A percentile compares a stretch with the other conserved stretches of the same genome.
Evolutionary conservation across 2,329 filamentous ascomycete genomes (phyloP).

Genomic region (Colletotrichum cereale): DNA sequence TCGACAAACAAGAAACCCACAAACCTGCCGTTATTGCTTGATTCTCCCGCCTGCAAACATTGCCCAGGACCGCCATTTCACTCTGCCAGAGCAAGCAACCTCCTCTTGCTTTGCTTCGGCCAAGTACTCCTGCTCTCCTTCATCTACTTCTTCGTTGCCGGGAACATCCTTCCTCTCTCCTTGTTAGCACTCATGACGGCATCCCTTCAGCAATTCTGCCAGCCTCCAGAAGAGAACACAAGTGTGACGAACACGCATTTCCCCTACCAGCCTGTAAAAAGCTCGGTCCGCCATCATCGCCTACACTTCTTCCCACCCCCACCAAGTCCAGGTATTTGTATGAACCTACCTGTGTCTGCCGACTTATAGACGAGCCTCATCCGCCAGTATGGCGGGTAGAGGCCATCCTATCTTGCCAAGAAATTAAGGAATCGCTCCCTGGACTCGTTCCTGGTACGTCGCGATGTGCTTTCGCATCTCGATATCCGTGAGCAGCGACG

Average conservation of each 20-base stretch:
- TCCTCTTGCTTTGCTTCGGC: background rate
- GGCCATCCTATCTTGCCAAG: constrained; percentile 44
- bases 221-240: constrained; percentile 56
- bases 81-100: constrained; percentile 16
- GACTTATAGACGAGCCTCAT: constrained; percentile 55
- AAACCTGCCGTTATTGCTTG: background rate
- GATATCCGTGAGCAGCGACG: constrained; percentile 49
- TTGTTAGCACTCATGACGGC: constrained; percentile 50
- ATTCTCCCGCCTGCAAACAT: constrained; percentile 4
- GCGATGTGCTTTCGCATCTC: constrained; percentile 54
- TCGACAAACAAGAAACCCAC: constrained; percentile 22
- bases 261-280: constrained; percentile 53
- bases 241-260: constrained; percentile 56
- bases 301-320: constrained; percentile 54
- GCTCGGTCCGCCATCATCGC: constrained; percentile 56
- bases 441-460: constrained; percentile 50
- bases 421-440: constrained; percentile 46
- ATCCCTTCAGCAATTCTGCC: constrained; percentile 53
- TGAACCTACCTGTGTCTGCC: constrained; percentile 56
- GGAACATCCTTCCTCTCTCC: constrained; percentile 27
- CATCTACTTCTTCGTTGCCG: background rate
- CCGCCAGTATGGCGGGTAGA: constrained; percentile 51
- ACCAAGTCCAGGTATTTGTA: constrained; percentile 56
- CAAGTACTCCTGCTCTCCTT: background rate
- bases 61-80: background rate